phyloP scores from a whole-genome alignment of 257 asterid genomes.

The Nicotiana tabacum region DNA sequence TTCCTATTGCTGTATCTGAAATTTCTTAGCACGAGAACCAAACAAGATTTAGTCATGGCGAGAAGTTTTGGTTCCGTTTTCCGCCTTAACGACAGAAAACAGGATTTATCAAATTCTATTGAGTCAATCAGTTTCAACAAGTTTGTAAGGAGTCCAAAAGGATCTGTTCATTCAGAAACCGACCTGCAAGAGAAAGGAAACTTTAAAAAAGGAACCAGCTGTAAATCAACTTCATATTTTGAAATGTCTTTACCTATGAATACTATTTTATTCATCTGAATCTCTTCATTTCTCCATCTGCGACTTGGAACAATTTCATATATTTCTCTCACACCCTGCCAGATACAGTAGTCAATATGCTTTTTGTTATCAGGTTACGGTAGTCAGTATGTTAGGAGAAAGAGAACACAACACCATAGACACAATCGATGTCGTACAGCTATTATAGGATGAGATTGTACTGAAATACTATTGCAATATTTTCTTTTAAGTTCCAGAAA shows the following conservation, averaged over 20 bases:
- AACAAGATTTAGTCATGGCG: not conserved
- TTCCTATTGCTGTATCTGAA: not conserved
- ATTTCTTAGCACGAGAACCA: not conserved
- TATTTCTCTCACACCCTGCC: constrained; percentile 90
- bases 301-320: constrained; percentile 89
- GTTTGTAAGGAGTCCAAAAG: constrained; percentile 43
- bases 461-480: not conserved
- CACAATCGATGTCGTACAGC: not conserved
- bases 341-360: not conserved
- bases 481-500: not conserved
- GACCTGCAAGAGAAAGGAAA: constrained; percentile 45
- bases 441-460: not conserved
- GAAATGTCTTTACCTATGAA: constrained; percentile 56
- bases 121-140: constrained; percentile 20
- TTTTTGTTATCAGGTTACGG: no score
- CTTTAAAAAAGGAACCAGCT: not conserved
- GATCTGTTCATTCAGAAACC: constrained; percentile 58
- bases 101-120: not conserved
- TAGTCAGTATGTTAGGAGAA: not conserved
- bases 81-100: not conserved
- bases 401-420: not conserved
- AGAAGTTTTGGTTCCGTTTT: not conserved
- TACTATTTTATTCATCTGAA: constrained; percentile 63
- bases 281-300: constrained; percentile 65
- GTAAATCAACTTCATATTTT: not conserved